phyloP scores from a whole-genome alignment of 495 filamentous ascomycete species.

The Parathielavia appendiculata region DNA sequence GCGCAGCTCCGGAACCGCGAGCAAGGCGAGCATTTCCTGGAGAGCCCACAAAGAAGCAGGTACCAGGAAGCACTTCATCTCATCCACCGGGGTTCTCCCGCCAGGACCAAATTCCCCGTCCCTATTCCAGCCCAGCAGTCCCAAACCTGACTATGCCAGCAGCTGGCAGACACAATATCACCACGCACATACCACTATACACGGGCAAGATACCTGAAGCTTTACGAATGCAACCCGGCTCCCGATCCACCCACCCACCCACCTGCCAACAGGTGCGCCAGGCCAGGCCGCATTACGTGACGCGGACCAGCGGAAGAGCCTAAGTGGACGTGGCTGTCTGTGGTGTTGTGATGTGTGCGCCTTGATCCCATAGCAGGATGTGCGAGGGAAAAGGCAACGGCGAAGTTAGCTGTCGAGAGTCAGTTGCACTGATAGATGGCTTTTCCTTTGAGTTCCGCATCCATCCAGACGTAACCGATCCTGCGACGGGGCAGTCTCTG shows the following conservation, averaged over 20 bases:
- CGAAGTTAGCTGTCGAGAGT: neutral
- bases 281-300: neutral
- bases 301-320: neutral
- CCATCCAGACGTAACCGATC: too few relatives aligned
- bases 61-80: neutral
- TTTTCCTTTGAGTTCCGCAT: too few relatives aligned
- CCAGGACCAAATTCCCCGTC: neutral
- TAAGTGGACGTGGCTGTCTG: neutral
- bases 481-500: too few relatives aligned
- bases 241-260: neutral
- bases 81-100: neutral
- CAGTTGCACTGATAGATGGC: neutral
- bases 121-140: neutral
- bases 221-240: constrained; percentile 30
- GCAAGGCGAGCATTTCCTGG: neutral
- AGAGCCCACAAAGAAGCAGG: neutral
- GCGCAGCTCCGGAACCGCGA: neutral
- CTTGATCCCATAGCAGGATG: neutral
- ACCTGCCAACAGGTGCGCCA: neutral
- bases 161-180: constrained; percentile 25
- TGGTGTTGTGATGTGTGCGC: neutral
- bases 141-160: constrained; percentile 3
- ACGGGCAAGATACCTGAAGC: constrained; percentile 28
- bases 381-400: neutral
- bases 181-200: constrained; percentile 32